Conservation (phyloP, 257 asterid species). For the Capsicum pubescens region DNA sequence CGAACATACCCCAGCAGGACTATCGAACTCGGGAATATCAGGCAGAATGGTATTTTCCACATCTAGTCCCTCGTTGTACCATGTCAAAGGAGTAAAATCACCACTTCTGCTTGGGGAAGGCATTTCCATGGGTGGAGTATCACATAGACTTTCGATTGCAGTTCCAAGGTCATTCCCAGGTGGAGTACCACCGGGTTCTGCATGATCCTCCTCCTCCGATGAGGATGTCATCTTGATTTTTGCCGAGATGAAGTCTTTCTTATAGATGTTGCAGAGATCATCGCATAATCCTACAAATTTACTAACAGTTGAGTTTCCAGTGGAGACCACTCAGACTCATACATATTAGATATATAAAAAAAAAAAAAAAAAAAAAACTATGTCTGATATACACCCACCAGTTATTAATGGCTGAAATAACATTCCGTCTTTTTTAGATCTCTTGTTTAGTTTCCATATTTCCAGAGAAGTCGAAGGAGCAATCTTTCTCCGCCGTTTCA, state of each 20-base stretch:
- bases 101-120: constrained; percentile 34
- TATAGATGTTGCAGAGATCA: constrained; percentile 47
- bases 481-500: neutral
- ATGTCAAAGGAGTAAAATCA: constrained; percentile 50
- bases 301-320: neutral
- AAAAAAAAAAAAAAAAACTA: neutral
- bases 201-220: constrained; percentile 41
- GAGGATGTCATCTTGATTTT: constrained; percentile 39
- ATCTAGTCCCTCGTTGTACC: constrained; percentile 34
- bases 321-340: neutral
- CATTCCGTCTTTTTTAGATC: constrained; percentile 46
- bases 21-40: constrained; percentile 62
- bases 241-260: constrained; percentile 43
- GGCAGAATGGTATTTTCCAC: constrained; percentile 47
- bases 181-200: constrained; percentile 28
- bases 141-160: constrained; percentile 57
- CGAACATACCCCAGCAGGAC: constrained; percentile 64
- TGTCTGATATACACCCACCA: constrained; percentile 46
- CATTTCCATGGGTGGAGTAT: constrained; percentile 30
- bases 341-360: neutral
- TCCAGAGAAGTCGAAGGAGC: neutral
- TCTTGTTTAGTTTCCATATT: constrained; percentile 51
- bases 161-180: constrained; percentile 25
- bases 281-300: constrained; percentile 61
- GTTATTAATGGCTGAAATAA: constrained; percentile 55